These are phyloP conservation scores for Karstenula rhodostoma DNA, from an alignment of 2,329 filamentous ascomycete genomes.

Conservation along the genomic window DNA sequence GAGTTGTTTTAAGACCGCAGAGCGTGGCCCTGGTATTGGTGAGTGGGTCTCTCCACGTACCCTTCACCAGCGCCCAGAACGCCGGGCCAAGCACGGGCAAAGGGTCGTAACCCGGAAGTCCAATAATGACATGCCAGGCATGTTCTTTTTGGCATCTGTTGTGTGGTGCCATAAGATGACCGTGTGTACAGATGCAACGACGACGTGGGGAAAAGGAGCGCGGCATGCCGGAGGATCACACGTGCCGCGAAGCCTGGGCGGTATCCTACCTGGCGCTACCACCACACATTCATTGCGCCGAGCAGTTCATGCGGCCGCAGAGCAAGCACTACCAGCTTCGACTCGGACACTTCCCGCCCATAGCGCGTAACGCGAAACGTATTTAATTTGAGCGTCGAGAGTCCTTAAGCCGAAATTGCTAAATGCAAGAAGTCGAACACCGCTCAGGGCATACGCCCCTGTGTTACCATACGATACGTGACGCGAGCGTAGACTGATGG, in stretches of 20 bases:
- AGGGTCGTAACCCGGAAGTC: not conserved
- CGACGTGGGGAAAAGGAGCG: too few relatives aligned
- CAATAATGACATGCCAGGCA: not conserved
- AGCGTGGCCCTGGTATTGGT: slow-evolving; percentile 5
- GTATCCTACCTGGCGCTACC: not conserved
- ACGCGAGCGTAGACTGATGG: too few relatives aligned
- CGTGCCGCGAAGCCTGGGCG: not conserved
- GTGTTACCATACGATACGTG: too few relatives aligned
- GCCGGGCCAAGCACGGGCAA: slow-evolving; percentile 3
- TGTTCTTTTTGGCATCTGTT: not conserved
- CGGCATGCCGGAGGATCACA: too few relatives aligned
- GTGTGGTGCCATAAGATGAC: not conserved
- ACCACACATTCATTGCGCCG: not conserved
- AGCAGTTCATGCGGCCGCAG: not conserved
- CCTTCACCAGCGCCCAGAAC: slow-evolving; percentile 3
- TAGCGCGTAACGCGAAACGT: too few relatives aligned
- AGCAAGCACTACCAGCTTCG: not conserved
- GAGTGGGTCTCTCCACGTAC: not conserved
- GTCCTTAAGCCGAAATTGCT: too few relatives aligned
- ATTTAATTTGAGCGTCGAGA: too few relatives aligned
- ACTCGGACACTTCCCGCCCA: too few relatives aligned
- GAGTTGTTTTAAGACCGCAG: not conserved
- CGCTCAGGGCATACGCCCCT: too few relatives aligned
- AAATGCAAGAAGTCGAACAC: too few relatives aligned
- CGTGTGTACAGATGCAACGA: too few relatives aligned